Conservation (phyloP, 306 rosid species). For the Quercus bicolor region DNA sequence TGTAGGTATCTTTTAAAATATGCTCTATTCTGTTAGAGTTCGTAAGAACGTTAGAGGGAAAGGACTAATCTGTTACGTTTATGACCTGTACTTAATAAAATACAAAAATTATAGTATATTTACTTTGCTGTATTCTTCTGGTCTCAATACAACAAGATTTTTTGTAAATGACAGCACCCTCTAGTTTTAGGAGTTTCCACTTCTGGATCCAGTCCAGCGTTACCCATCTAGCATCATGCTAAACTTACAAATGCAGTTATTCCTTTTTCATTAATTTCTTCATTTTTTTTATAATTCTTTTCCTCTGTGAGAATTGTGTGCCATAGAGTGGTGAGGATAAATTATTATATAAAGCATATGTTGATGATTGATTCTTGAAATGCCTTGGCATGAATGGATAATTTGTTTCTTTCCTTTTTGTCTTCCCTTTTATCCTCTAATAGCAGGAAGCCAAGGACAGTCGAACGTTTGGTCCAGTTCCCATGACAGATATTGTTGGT, state of each 20-base stretch:
- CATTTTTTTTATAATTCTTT: background rate
- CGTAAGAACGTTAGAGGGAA: too few relatives aligned
- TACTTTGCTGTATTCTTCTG: too few relatives aligned
- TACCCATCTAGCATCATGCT: slow-evolving; percentile 7
- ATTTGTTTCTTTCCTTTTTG: slow-evolving; percentile 10
- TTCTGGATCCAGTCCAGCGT: background rate
- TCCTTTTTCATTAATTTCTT: background rate
- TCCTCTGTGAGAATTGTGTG: background rate
- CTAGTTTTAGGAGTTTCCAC: background rate
- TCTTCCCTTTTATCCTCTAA: background rate
- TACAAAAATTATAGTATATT: too few relatives aligned
- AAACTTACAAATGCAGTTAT: background rate
- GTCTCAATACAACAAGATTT: too few relatives aligned
- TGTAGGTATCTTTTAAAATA: too few relatives aligned
- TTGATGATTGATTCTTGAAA: slow-evolving; percentile 14
- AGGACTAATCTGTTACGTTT: too few relatives aligned
- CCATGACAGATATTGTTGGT: slow-evolving; percentile 78
- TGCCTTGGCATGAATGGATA: background rate
- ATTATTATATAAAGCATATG: background rate
- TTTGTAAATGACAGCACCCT: too few relatives aligned
- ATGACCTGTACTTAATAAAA: too few relatives aligned
- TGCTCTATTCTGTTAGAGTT: too few relatives aligned
- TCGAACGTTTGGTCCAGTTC: slow-evolving; percentile 86
- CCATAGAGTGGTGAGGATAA: slow-evolving; percentile 3
- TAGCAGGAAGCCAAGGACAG: slow-evolving; percentile 92